These are phyloP conservation scores for Beta macrorhiza DNA, from an alignment of 179 eudicot genomes.

Conservation along the genomic window DNA sequence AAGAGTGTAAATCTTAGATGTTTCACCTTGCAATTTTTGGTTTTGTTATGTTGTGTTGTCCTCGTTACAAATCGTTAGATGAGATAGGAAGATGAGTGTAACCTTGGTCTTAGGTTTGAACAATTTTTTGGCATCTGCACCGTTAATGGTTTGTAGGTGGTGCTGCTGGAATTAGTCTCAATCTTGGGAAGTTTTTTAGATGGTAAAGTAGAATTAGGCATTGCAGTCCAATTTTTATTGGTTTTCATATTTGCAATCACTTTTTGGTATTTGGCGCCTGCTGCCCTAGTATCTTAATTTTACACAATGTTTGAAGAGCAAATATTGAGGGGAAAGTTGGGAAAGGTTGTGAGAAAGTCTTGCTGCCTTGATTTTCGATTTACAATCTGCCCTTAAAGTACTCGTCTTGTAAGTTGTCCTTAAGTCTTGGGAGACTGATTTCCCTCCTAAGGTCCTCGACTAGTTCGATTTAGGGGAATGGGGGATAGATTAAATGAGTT, in stretches of 20 bases:
- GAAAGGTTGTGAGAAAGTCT: no score
- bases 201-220: background rate
- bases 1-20: constrained; percentile 45
- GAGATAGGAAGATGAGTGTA: constrained; percentile 27
- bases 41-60: constrained; percentile 13
- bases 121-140: constrained; percentile 12
- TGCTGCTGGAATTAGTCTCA: background rate
- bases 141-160: no score
- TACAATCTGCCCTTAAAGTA: no score
- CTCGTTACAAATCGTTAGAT: constrained; percentile 12
- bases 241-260: background rate
- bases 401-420: no score
- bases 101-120: constrained; percentile 20
- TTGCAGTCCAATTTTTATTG: background rate
- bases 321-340: no score
- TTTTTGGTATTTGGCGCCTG: background rate
- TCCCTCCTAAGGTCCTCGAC: no score
- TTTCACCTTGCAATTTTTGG: constrained; percentile 19
- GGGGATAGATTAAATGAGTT: no score
- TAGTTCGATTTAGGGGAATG: no score
- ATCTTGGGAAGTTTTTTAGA: background rate
- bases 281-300: background rate
- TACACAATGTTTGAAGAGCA: no score
- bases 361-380: no score
- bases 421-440: no score